Evolutionary conservation across 805 yeast genomes (phyloP).

Genomic region (Kodamaea fukazawae): DNA sequence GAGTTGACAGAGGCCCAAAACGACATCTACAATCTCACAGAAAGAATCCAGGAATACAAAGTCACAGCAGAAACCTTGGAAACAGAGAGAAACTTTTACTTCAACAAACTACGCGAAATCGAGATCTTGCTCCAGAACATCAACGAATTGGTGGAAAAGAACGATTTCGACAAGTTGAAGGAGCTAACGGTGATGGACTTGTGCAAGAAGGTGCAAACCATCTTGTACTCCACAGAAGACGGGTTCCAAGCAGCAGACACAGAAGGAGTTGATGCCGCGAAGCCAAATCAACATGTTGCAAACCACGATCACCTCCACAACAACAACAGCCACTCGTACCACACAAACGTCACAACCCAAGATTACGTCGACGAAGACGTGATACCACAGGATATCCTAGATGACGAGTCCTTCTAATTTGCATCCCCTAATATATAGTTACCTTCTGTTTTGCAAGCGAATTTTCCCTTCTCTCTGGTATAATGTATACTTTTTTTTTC

Average conservation of each 20-base stretch:
- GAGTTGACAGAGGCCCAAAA: slow-evolving; percentile 48
- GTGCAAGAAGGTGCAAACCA: slow-evolving; percentile 62
- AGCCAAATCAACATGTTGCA: neutral
- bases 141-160: slow-evolving; percentile 20
- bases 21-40: slow-evolving; percentile 39
- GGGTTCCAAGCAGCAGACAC: slow-evolving; percentile 66
- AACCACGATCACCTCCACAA: neutral
- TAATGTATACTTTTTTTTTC: neutral
- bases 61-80: slow-evolving; percentile 64
- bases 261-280: slow-evolving; percentile 13
- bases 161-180: slow-evolving; percentile 42
- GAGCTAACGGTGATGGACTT: slow-evolving; percentile 27
- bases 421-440: neutral
- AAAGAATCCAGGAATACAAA: slow-evolving; percentile 56
- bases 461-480: neutral
- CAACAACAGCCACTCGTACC: neutral
- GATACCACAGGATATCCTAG: slow-evolving; percentile 7
- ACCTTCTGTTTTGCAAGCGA: neutral
- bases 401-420: slow-evolving; percentile 7
- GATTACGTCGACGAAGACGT: slow-evolving; percentile 5
- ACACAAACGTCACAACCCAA: neutral
- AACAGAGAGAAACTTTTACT: slow-evolving; percentile 86
- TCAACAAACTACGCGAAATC: slow-evolving; percentile 82
- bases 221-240: slow-evolving; percentile 77
- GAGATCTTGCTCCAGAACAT: slow-evolving; percentile 72